Evolutionary conservation across 1,284 basidiomycete species (phyloP), one percentile per base, ranked within the genome.

Genomic region (Ustilago hordei): DNA sequence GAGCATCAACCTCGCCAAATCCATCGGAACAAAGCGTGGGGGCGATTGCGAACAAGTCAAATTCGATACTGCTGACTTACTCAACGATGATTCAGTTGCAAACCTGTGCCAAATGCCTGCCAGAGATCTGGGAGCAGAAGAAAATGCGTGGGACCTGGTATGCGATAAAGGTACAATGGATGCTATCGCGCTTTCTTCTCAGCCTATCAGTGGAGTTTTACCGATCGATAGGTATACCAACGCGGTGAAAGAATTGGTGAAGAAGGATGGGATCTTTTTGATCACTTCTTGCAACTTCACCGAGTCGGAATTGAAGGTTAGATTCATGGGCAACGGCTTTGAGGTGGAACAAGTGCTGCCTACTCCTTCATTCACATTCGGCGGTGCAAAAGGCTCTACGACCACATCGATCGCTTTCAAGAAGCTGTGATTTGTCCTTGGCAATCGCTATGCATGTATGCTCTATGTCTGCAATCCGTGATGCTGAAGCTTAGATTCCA

Each of bases 281-380:
- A 94, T 95, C 69, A 95, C 93, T 8, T 85, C 83, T 8, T 95
- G 94, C 84, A 96, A 96, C 84, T 96, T 95, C 83, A 96, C 94
- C 0, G 91, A 93, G 78, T 90, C 91, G 0, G 95, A 96, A 83
- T 86, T 96, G 43, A 90, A 88, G 70, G 80, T 87, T 1, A 89
- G 86, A 54, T 94, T 95, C 81, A 87, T 54, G 0, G 43, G 55
- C 1, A 32, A 34, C 59, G 79, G 79, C 3, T 82, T 84, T 60
- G 36, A 57, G 19, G 72, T 82, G 3, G 61, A 80, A n/a, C 60
- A 79, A 13, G 78, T 84, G 7, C 52, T 84, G 0, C 83, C 83
- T 11, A 74, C 75, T 4, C 83, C 83, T 0, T 64, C 73, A 0
- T 83, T 84, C 66, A 80, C 77, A 1, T 84, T 84, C 50, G 81